Percentiles rank a stretch among this genome's conserved stretches.
phyloP scores from a whole-genome alignment of 73 alveolate genomes.

The Paramecium octaurelia region DNA sequence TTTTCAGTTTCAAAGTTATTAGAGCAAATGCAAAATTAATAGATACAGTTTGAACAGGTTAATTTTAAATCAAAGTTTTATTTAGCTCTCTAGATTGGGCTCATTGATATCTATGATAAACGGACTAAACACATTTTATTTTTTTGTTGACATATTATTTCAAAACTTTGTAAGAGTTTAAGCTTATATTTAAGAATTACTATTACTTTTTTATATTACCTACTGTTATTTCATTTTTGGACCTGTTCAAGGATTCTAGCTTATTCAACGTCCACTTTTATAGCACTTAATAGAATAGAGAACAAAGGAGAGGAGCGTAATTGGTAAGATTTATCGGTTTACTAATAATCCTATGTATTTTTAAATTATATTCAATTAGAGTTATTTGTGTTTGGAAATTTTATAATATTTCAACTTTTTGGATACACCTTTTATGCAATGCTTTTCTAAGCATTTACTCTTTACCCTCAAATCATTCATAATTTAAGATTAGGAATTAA shows the following conservation, averaged over 20 bases:
- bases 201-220: neutral
- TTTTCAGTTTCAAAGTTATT: neutral
- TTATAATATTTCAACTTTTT: neutral
- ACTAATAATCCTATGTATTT: neutral
- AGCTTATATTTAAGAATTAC: neutral
- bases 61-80: neutral
- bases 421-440: neutral
- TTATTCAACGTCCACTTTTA: neutral
- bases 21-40: neutral
- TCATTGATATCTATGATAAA: neutral
- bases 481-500: neutral
- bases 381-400: neutral
- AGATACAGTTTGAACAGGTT: neutral
- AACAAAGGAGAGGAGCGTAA: neutral
- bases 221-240: neutral
- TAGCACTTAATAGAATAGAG: neutral
- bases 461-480: neutral
- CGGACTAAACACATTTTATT: neutral
- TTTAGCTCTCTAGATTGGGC: neutral
- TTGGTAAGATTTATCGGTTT: neutral
- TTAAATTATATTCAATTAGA: neutral
- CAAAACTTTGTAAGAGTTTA: neutral
- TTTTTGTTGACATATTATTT: neutral
- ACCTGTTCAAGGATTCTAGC: neutral
- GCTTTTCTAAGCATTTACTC: neutral